Conservation (phyloP, 768 basidiomycete species). For the Kockovaella imperatae region DNA sequence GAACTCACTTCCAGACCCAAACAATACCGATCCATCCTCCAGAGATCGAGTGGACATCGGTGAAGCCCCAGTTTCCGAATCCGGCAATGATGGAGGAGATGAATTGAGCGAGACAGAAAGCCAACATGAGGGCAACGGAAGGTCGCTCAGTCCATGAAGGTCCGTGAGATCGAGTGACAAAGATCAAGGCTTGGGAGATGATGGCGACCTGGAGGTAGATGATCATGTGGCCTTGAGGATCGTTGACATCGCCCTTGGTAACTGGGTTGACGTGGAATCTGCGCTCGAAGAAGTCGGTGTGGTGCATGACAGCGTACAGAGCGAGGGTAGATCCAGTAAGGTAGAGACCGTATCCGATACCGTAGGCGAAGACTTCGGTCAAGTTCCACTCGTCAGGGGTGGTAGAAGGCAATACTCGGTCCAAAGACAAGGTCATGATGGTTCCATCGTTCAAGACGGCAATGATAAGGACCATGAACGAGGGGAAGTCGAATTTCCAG, state of each 20-base stretch:
- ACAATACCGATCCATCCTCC: slow-evolving; percentile 96
- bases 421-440: slow-evolving; percentile 90
- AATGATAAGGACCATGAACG: slow-evolving; percentile 98
- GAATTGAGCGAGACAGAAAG: slow-evolving; percentile 89
- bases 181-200: slow-evolving; percentile 96
- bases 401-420: slow-evolving; percentile 86
- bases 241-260: slow-evolving; percentile 72
- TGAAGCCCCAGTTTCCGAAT: slow-evolving; percentile 92
- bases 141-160: slow-evolving; percentile 45
- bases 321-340: slow-evolving; percentile 78
- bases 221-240: slow-evolving; percentile 40
- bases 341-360: slow-evolving; percentile 90
- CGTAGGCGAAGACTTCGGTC: slow-evolving; percentile 90
- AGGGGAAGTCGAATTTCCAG: slow-evolving; percentile 97
- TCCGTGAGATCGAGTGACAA: slow-evolving; percentile 81
- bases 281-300: slow-evolving; percentile 81
- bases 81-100: slow-evolving; percentile 92
- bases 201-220: slow-evolving; percentile 65
- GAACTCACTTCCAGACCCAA: slow-evolving; percentile 89
- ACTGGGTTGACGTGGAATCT: slow-evolving; percentile 86
- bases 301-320: slow-evolving; percentile 72
- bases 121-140: slow-evolving; percentile 75
- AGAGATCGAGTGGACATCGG: slow-evolving; percentile 65
- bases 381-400: slow-evolving; percentile 94
- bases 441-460: slow-evolving; percentile 96